Evolutionary conservation across 2,329 filamentous ascomycete species (phyloP).

Genomic region (Phyllachora maydis): DNA sequence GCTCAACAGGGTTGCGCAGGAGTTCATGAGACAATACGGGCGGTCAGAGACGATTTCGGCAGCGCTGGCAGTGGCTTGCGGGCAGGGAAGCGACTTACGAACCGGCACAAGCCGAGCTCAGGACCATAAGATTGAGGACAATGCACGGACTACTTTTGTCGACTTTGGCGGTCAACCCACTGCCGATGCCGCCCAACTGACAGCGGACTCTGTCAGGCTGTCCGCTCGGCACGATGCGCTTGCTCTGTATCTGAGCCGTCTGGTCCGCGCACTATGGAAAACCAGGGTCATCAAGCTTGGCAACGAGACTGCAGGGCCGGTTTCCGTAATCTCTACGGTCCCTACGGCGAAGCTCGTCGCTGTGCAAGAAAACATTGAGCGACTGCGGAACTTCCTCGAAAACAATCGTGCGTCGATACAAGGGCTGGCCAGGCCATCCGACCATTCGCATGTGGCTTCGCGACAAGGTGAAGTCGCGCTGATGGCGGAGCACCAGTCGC

Average conservation of each 20-base stretch:
- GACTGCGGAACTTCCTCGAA: conserved; percentile 63
- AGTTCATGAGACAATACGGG: conserved; percentile 72
- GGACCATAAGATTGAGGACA: conserved; percentile 71
- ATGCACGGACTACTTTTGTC: conserved; percentile 72
- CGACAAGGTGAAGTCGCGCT: conserved; percentile 82
- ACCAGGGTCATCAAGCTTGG: conserved; percentile 44
- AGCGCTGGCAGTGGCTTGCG: conserved; percentile 83
- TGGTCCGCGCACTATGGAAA: conserved; percentile 83
- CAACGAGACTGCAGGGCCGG: conserved; percentile 30
- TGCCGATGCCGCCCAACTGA: conserved; percentile 46
- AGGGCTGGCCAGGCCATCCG: conserved; percentile 76
- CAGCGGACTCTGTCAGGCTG: conserved; percentile 65
- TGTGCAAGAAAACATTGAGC: conserved; percentile 64
- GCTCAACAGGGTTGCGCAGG: conserved; percentile 61
- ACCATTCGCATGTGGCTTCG: conserved; percentile 55
- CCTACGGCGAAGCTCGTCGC: conserved; percentile 44
- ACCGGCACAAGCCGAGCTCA: conserved; percentile 57
- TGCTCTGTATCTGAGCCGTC: conserved; percentile 65
- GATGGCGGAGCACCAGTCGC: conserved; percentile 82
- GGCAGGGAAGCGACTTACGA: conserved; percentile 59
- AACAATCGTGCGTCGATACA: conserved; percentile 85
- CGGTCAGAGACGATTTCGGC: conserved; percentile 77
- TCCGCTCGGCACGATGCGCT: conserved; percentile 82
- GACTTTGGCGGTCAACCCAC: conserved; percentile 80
- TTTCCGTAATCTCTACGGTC: conserved; percentile 47